Base-by-base conservation (phyloP, 176 grass and related monocot species). In the Zea luxurians region DNA sequence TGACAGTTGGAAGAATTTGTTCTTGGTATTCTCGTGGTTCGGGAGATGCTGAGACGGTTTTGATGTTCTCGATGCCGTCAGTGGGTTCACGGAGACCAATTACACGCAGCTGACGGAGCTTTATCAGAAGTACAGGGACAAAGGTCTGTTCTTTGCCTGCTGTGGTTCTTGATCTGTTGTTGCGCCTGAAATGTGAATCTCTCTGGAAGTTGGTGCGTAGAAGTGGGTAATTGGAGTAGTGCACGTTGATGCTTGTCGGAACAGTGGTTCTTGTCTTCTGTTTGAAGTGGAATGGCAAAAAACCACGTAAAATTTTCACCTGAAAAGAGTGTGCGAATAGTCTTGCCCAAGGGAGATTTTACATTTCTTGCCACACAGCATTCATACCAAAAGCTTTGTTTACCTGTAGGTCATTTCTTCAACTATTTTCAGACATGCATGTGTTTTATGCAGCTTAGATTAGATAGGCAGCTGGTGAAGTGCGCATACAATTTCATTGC, bases 71-170 rank as follows among this genome's bases (percentile, higher is more conserved):
- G 49, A 16, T 50, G 27, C 46, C 36, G 3, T 10, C 77, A 99
- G 96, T 64, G 96, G 96, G 55, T 99, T 95, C 72, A 99, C 96
- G 54, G 88, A 99, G 70, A 85, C 12, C 45, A 99, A 95, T 60
- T 99, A 95, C 90, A 95, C 88, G 64, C 88, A 95, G 55, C 78
- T 99, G 68, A 91, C 90, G 16, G 90, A 91, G 75, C 92, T 99
- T 6, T 92, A 95, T 62, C 82, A 81, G 83, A 99, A 95, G 78
- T 91, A 92, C 83, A 93, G 82, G 82, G 78, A 85, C 67, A 90
- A 88, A 93, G 92, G 96, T 99, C 20, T 52, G 91, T 27, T 49
- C 37, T 15, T 40, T 55, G 63, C 63, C 50, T 53, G 59, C 43
- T 78, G 12, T 38, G 40, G 7, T 66, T 80, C 70, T 64, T 84